phyloP scores from a whole-genome alignment of 164 flowering plant species.

The Tetracentron sinense region DNA sequence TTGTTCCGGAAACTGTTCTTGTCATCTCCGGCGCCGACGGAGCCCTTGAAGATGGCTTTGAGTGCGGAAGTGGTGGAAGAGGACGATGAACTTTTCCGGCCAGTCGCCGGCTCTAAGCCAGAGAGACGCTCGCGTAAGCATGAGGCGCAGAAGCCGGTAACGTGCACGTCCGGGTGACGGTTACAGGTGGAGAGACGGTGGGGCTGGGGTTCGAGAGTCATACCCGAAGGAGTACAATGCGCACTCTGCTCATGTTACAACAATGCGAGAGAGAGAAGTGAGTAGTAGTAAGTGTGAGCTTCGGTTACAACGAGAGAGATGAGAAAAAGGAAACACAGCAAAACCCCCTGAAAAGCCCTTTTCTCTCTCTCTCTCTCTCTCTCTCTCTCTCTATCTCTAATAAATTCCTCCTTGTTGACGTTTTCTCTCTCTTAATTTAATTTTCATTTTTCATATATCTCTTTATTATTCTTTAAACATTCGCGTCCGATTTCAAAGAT shows the following conservation, averaged over 20 bases:
- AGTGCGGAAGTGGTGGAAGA: too few species aligned
- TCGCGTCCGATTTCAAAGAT: not conserved
- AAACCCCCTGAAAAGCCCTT: not conserved
- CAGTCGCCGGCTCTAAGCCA: conserved; percentile 31
- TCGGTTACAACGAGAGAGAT: not conserved
- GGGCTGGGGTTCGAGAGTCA: conserved; percentile 26
- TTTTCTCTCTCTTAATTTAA: too few species aligned
- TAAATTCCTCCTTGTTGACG: not conserved
- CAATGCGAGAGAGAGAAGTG: not conserved
- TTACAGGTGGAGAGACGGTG: conserved; percentile 52
- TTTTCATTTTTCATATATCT: not conserved
- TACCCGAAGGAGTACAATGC: conserved; percentile 15
- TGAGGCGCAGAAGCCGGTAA: conserved; percentile 81
- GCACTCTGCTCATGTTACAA: conserved; percentile 19
- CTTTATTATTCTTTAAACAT: too few species aligned
- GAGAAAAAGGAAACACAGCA: too few species aligned
- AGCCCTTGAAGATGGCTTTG: conserved; percentile 17
- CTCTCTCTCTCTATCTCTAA: not conserved
- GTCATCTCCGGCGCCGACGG: not conserved
- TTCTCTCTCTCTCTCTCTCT: not conserved
- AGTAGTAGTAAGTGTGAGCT: not conserved
- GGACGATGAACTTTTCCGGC: conserved; percentile 10
- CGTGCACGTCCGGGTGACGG: conserved; percentile 56
- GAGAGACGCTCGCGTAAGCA: conserved; percentile 88
- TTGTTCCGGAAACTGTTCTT: not conserved